phyloP scores from a whole-genome alignment of 805 yeast genomes.

The Millerozyma acaciae region DNA sequence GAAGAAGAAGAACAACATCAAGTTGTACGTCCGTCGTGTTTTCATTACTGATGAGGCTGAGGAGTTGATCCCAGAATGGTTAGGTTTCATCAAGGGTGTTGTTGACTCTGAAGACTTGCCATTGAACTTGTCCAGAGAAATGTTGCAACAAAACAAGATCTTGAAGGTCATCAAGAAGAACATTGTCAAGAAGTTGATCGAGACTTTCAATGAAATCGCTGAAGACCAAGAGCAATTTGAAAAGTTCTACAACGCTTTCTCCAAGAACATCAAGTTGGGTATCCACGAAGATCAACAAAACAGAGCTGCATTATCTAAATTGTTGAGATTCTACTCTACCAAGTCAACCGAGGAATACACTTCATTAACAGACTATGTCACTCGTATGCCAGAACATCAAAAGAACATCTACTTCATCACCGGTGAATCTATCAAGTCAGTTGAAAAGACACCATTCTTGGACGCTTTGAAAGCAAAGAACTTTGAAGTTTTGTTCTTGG shows the following conservation, averaged over 20 bases:
- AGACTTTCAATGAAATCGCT: constrained; percentile 98
- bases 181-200: constrained; percentile 96
- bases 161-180: constrained; percentile 99
- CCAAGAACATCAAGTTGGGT: constrained; percentile 98
- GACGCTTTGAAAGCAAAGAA: constrained; percentile 98
- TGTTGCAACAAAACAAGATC: constrained; percentile 99
- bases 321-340: constrained; percentile 95
- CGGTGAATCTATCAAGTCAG: constrained; percentile 97
- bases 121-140: constrained; percentile 98
- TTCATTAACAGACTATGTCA: constrained; percentile 93
- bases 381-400: constrained; percentile 99
- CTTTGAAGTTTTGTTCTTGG: constrained; percentile 95
- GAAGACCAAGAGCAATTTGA: constrained; percentile 98
- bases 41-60: constrained; percentile 99
- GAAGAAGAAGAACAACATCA: constrained; percentile 99
- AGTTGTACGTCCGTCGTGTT: constrained; percentile 98
- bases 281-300: constrained; percentile 98
- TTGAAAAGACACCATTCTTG: constrained; percentile 98
- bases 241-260: constrained; percentile 95
- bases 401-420: constrained; percentile 99
- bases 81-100: constrained; percentile 96
- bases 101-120: constrained; percentile 99
- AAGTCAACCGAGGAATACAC: constrained; percentile 92
- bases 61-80: constrained; percentile 99
- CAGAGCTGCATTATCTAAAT: constrained; percentile 93